These are phyloP conservation scores for Backusella westeae DNA, from an alignment of 192 early-diverging fungal species.

Conservation along the genomic window DNA sequence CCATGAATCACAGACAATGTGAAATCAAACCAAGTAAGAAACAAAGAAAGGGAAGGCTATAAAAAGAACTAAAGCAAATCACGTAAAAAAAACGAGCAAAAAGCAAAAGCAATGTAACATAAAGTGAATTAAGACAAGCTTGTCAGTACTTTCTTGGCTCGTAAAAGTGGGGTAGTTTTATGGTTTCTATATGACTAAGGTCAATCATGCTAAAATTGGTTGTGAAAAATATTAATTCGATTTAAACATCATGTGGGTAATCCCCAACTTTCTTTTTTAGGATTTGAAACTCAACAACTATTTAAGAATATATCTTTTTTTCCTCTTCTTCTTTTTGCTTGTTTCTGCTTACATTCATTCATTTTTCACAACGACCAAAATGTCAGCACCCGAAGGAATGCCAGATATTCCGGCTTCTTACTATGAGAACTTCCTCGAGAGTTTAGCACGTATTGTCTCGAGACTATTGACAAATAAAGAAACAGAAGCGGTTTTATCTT, in stretches of 20 bases:
- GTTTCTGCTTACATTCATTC: not conserved
- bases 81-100: too few relatives aligned
- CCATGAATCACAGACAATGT: too few relatives aligned
- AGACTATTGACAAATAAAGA: slow-evolving; percentile 65
- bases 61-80: too few relatives aligned
- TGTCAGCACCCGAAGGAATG: not conserved
- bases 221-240: not conserved
- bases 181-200: not conserved
- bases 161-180: not conserved
- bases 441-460: slow-evolving; percentile 56
- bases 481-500: slow-evolving; percentile 56
- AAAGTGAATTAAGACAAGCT: not conserved
- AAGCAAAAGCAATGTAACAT: too few relatives aligned
- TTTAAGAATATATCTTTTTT: not conserved
- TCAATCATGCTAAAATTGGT: not conserved
- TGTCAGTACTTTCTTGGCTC: not conserved
- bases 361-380: not conserved
- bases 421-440: slow-evolving; percentile 63
- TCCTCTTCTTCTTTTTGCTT: not conserved
- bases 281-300: slow-evolving; percentile 2
- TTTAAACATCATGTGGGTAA: not conserved
- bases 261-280: slow-evolving; percentile 4
- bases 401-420: slow-evolving; percentile 34
- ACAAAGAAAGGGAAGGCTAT: too few relatives aligned
- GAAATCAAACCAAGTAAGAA: too few relatives aligned